Base-by-base conservation (phyloP, 2,329 filamentous ascomycete genomes). In the Thielaviopsis ethacetica region DNA sequence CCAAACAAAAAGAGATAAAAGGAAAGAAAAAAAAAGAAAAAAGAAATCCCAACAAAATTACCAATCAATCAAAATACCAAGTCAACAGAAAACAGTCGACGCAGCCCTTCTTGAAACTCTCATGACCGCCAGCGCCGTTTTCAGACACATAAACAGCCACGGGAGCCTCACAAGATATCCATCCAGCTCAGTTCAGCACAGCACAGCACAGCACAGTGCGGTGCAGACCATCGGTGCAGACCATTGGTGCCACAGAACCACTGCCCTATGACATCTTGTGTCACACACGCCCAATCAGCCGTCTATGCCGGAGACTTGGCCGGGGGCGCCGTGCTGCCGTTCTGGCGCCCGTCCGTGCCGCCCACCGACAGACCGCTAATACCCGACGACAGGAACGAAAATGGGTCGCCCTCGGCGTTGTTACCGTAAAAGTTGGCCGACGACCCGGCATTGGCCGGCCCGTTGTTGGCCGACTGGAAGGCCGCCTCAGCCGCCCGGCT, bases 401-500 rank as follows among this genome's bases (percentile, higher is more conserved):
- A 91, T 12, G 87, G 86, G 65, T 91, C 87, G 65, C 76, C 84
- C 67, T 87, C 84, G 59, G 74, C 75, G 65, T 83, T 76, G 62
- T 66, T 68, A 7, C 56, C 56, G 62, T 74, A 73, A 57, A 72
- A 74, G 65, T 72, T 73, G 72, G 87, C 88, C 50, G 85, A 83
- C 38, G 85, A 83, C 49, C 86, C 87, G 62, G 84, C 85, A 52
- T 86, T 88, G 17, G 84, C 83, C 21, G 85, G 85, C 59, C 87
- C 88, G 65, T 93, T 91, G 65, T 85, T 85, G 47, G 88, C 90
- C 49, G 87, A 88, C 68, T 88, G 88, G 76, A 98, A 98, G 26
- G 93, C 91, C 62, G 90, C 90, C 74, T 97, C 91, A 17, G 91
- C 89, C 63, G 89, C 87, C 63, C 91, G 88, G 75, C 90, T 94